Conservation (phyloP, 768 basidiomycete genomes). For the Asterophora parasitica region DNA sequence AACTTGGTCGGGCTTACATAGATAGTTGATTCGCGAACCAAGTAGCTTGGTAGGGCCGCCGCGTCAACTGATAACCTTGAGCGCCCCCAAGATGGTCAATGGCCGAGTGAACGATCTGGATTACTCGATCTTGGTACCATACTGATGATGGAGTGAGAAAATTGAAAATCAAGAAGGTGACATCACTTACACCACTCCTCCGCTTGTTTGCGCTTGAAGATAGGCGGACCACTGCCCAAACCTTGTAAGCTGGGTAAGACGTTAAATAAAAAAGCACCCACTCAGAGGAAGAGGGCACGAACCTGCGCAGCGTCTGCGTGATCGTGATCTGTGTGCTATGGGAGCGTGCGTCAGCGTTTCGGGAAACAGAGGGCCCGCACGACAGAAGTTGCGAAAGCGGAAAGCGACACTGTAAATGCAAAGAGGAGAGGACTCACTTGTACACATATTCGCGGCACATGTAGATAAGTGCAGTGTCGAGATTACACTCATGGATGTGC, state of each 20-base stretch:
- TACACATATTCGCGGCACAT: constrained; percentile 67
- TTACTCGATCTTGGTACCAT: constrained; percentile 61
- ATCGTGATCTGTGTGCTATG: constrained; percentile 61
- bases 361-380: not conserved
- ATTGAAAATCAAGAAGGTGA: not conserved
- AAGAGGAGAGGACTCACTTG: constrained; percentile 46
- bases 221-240: constrained; percentile 41
- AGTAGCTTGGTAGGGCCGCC: constrained; percentile 64
- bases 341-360: constrained; percentile 11
- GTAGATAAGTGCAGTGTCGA: constrained; percentile 64
- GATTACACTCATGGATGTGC: constrained; percentile 64
- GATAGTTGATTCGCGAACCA: constrained; percentile 70
- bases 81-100: constrained; percentile 47
- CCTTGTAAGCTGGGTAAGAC: constrained; percentile 39
- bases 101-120: constrained; percentile 53
- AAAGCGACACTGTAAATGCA: not conserved
- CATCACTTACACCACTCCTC: constrained; percentile 71
- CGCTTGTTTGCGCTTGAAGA: constrained; percentile 66
- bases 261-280: constrained; percentile 17
- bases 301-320: constrained; percentile 62
- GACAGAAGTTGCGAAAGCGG: not conserved
- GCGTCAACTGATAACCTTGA: constrained; percentile 52
- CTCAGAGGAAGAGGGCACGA: constrained; percentile 24
- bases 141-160: constrained; percentile 34
- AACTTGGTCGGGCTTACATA: constrained; percentile 46